A percentile compares a stretch with the other conserved stretches of the same genome.
These are phyloP conservation scores for Cryoendolithus antarcticus DNA, from an alignment of 2,329 filamentous ascomycete species.

Conservation along the genomic window DNA sequence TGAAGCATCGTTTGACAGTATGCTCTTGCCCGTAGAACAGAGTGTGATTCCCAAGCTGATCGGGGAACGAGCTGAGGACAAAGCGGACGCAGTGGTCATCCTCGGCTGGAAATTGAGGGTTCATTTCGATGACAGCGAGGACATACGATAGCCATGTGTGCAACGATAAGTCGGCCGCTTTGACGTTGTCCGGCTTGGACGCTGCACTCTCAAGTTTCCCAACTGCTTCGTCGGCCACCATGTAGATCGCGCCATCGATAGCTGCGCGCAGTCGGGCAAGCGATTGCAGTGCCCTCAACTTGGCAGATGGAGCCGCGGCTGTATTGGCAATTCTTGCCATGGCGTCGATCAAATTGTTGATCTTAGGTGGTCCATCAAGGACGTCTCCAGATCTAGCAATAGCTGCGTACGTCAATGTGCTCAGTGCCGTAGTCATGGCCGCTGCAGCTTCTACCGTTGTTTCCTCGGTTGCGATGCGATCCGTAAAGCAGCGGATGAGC, in stretches of 20 bases:
- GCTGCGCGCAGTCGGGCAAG: conserved; percentile 12
- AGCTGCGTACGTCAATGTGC: no score
- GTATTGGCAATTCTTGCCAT: conserved; percentile 3
- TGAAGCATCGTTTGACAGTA: conserved; percentile 56
- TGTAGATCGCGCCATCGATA: conserved; percentile 9
- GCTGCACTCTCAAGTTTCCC: neutral
- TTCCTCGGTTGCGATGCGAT: no score
- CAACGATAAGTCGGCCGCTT: conserved; percentile 2
- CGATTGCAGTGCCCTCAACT: conserved; percentile 3
- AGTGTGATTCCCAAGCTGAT: conserved; percentile 80
- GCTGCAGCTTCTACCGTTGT: no score
- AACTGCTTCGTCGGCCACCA: conserved; percentile 3
- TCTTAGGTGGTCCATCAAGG: neutral
- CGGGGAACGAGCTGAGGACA: conserved; percentile 70
- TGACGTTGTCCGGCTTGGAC: conserved; percentile 3
- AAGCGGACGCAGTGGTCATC: conserved; percentile 87
- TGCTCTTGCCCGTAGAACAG: conserved; percentile 63
- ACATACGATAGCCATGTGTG: conserved; percentile 7
- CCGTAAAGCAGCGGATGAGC: no score
- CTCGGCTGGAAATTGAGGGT: conserved; percentile 1
- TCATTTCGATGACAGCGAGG: conserved; percentile 4
- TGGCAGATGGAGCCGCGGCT: conserved; percentile 2
- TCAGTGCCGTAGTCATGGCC: no score
- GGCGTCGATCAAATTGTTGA: conserved; percentile 2
- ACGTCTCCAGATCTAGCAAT: no score